Evolutionary conservation across 2,329 filamentous ascomycete species (phyloP), one percentile per base, ranked within the genome.

Genomic region (Macroventuria anomochaeta): DNA sequence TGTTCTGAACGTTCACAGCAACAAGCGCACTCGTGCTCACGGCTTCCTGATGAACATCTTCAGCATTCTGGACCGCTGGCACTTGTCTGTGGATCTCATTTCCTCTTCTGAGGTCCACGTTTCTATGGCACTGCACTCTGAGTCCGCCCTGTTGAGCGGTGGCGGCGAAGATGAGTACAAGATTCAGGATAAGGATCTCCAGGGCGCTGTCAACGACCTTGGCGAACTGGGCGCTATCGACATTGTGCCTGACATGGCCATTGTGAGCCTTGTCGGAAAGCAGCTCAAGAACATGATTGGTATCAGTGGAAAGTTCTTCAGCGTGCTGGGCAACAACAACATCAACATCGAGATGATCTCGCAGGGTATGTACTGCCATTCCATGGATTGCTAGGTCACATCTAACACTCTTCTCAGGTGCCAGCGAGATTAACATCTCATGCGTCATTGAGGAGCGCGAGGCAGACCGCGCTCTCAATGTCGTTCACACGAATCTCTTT

Each of bases 261-360:
- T 99, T 71, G 82, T 99, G 57, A 96, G 91, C 68, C 79, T 99
- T 46, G 93, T 99, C 0, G 95, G 95, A 41, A 90, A 91, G 56
- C 91, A 97, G 76, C 91, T 99, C 88, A 96, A 96, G 81, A 95
- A 96, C 76, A 97, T 97, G 92, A 75, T 81, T 51, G 95, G 95
- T 58, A 91, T 99, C 59, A 90, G 90, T 7, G 95, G 95, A 23
- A 87, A 85, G 65, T 97, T 99, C 90, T 97, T 99, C 76, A 91
- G 89, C 40, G 96, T 93, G 1, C 81, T 99, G 15, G 95, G 95
- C 36, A 90, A 97, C 72, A 89, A 96, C 73, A 90, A 90, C 66
- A 88, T 99, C 71, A 99, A 99, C 74, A 91, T 99, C 65, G 95
- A 99, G 79, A 99, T 99, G 95, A 99, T 99, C 64, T 96, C 91